Evolutionary conservation across 78 protist genomes (phyloP).

Genomic region (Dictyostelium intermedium): DNA sequence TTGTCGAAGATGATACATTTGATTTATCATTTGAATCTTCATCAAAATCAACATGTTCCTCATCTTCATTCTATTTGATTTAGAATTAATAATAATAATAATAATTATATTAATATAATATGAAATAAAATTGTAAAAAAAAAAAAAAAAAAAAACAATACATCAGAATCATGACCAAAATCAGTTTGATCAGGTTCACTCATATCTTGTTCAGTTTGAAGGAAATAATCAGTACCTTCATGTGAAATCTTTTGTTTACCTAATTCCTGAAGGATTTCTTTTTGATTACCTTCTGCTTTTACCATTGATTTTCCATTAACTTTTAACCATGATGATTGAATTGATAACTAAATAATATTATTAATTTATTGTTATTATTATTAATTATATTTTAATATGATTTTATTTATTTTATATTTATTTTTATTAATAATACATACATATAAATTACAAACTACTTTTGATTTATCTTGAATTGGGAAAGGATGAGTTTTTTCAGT

Average conservation of each 20-base stretch:
- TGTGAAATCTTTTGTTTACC: conserved; percentile 56
- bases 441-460: conserved; percentile 32
- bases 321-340: conserved; percentile 66
- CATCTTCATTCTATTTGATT: conserved; percentile 20
- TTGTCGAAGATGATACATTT: conserved; percentile 15
- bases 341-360: conserved; percentile 9
- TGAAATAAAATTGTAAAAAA: not conserved
- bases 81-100: no score
- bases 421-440: not conserved
- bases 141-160: not conserved
- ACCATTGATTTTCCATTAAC: conserved; percentile 64
- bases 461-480: conserved; percentile 66
- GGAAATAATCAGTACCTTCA: conserved; percentile 58
- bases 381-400: not conserved
- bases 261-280: conserved; percentile 43
- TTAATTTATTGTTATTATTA: not conserved
- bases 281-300: conserved; percentile 70
- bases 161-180: conserved; percentile 61
- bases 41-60: conserved; percentile 65
- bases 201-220: conserved; percentile 56
- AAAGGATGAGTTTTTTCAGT: conserved; percentile 63
- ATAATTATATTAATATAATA: not conserved
- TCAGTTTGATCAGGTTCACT: conserved; percentile 81
- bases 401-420: not conserved
- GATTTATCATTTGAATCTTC: conserved; percentile 54